These are phyloP conservation scores for Corchorus capsularis DNA, from an alignment of 345 rosid genomes.

Conservation along the genomic window DNA sequence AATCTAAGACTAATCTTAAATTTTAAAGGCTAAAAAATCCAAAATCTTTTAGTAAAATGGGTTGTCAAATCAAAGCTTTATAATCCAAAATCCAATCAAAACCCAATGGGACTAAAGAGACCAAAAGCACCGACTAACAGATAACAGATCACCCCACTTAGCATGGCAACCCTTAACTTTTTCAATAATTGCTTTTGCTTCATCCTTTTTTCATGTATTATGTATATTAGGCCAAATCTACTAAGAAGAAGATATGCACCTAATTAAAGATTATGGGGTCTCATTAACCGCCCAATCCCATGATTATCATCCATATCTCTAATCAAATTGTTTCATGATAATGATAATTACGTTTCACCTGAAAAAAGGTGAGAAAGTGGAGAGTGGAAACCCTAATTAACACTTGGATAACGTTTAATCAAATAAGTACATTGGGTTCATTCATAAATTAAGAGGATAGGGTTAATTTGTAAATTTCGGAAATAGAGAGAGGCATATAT, in stretches of 20 bases:
- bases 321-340: background rate
- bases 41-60: background rate
- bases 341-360: background rate
- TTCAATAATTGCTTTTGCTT: background rate
- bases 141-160: background rate
- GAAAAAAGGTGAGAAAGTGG: background rate
- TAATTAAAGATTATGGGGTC: background rate
- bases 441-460: background rate
- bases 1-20: no score
- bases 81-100: background rate
- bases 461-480: background rate
- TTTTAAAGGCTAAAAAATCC: background rate
- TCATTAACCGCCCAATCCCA: background rate
- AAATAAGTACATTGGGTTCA: background rate
- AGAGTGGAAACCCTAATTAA: background rate
- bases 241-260: no score
- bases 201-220: background rate
- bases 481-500: constrained; percentile 10
- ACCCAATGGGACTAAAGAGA: background rate
- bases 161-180: background rate
- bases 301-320: background rate
- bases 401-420: background rate
- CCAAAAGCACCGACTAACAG: background rate
- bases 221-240: no score
- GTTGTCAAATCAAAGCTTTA: background rate